Conservation (phyloP, 306 rosid species). For the Geum urbanum region DNA sequence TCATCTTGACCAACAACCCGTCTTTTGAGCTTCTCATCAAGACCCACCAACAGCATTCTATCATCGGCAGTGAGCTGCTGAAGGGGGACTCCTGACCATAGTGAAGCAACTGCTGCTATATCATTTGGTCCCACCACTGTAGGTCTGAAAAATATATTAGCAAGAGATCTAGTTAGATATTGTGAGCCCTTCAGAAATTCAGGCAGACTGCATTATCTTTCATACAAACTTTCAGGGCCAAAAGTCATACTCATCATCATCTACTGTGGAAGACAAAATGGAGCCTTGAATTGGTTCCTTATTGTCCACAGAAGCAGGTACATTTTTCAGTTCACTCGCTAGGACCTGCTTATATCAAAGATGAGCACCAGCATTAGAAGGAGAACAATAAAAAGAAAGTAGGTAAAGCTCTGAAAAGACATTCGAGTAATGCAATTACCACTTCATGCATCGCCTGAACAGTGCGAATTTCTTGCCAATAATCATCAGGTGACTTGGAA, state of each 20-base stretch:
- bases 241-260: slow-evolving; percentile 53
- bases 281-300: slow-evolving; percentile 45
- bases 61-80: slow-evolving; percentile 77
- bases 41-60: slow-evolving; percentile 47
- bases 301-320: slow-evolving; percentile 39
- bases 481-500: slow-evolving; percentile 60
- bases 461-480: slow-evolving; percentile 77
- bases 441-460: slow-evolving; percentile 69
- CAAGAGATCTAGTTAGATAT: slow-evolving; percentile 27
- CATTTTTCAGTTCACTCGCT: slow-evolving; percentile 53
- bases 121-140: slow-evolving; percentile 54
- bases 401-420: neutral
- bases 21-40: slow-evolving; percentile 57
- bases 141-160: slow-evolving; percentile 42
- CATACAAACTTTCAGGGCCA: slow-evolving; percentile 23
- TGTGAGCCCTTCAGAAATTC: slow-evolving; percentile 19
- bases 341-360: slow-evolving; percentile 37
- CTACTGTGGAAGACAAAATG: slow-evolving; percentile 41
- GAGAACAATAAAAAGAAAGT: slow-evolving; percentile 5
- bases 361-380: slow-evolving; percentile 18
- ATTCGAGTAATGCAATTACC: slow-evolving; percentile 43
- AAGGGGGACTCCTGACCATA: slow-evolving; percentile 81
- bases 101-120: slow-evolving; percentile 74
- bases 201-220: slow-evolving; percentile 15
- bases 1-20: slow-evolving; percentile 80